Evolutionary conservation across 345 rosid species (phyloP), one percentile per base, ranked within the genome.

Genomic region (Arabidopsis arenosa): DNA sequence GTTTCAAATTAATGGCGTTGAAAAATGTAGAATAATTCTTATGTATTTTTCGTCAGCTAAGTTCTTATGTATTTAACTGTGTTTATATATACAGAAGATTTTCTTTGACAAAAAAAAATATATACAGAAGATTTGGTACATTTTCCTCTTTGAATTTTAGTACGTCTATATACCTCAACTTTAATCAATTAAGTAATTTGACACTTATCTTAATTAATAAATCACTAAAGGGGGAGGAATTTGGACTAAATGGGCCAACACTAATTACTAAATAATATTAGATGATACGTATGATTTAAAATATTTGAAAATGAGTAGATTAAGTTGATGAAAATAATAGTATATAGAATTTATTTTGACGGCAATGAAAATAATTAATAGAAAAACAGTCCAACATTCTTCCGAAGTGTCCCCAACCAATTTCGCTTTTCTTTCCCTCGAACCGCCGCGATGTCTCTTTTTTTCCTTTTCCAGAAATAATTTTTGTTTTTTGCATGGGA

Each of bases 391-490:
- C 74, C 77, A 78, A 78, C 74, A 78, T 78, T 72, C 81, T 54
- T 72, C 74, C n/a, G 0, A 72, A 66, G 64, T 78, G 74, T 78
- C 81, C 76, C 81, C 74, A 66, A 60, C 77, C 44, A 66, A 17
- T 21, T 65, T 72, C 44, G 58, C 81, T 78, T 78, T 72, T 66
- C 12, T 66, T 78, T 49, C 81, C 73, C 77, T 78, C 81, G 81
- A 72, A 78, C 81, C 77, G 74, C 81, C 81, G 81, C 74, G 74
- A 67, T 73, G 81, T 39, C 64, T 78, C 32, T 67, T 53, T 43
- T 55, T 64, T 63, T 51, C 37, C 43, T 9, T 62, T 71, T 58
- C 13, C 44, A 52, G 8, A 44, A 23, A 17, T 26, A 23, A 41
- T 23, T 5, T 2, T 23, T 23, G 26, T 6, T 14, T 23, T 57